These are phyloP conservation scores for Papiliotrema terrestris DNA, from an alignment of 1,284 basidiomycete species.

Conservation along the genomic window DNA sequence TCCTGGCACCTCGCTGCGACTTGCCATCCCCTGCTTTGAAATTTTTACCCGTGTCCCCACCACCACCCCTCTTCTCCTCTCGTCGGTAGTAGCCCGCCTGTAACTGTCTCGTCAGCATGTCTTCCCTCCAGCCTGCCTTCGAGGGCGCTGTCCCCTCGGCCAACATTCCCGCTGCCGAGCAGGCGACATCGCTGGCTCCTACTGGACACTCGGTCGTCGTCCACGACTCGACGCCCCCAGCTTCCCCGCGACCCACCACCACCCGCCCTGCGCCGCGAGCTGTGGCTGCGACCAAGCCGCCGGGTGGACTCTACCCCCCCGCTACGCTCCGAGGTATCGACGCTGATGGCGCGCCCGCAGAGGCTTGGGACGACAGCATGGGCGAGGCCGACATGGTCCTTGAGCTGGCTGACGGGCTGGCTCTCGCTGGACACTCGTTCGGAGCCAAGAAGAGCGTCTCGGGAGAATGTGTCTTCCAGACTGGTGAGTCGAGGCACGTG, in stretches of 20 bases:
- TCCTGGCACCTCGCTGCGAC: too few relatives aligned
- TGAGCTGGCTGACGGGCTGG: conserved; percentile 87
- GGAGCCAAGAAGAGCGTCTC: conserved; percentile 90
- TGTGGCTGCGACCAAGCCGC: conserved; percentile 18
- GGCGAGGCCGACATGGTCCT: conserved; percentile 60
- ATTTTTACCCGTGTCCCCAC: too few relatives aligned
- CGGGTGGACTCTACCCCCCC: conserved; percentile 44
- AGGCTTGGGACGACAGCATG: conserved; percentile 41
- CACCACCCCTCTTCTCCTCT: not conserved
- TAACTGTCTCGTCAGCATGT: not conserved
- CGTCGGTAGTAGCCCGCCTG: not conserved
- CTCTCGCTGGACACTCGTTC: conserved; percentile 86
- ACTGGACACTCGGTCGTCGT: conserved; percentile 14
- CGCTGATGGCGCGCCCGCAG: conserved; percentile 29
- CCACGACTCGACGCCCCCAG: conserved; percentile 24
- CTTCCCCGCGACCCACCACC: conserved; percentile 16
- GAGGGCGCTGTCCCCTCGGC: conserved; percentile 29
- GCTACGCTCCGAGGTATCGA: conserved; percentile 46
- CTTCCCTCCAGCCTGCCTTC: conserved; percentile 12
- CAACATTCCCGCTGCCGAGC: conserved; percentile 22
- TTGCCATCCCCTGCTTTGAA: too few relatives aligned
- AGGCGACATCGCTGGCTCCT: conserved; percentile 17
- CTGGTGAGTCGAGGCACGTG: conserved; percentile 60
- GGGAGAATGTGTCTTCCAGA: conserved; percentile 99
- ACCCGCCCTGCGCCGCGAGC: conserved; percentile 16